Percentiles rank a stretch among this genome's conserved stretches.
phyloP scores from a whole-genome alignment of 768 basidiomycete species.

The Rhodosporidiobolus sp. region DNA sequence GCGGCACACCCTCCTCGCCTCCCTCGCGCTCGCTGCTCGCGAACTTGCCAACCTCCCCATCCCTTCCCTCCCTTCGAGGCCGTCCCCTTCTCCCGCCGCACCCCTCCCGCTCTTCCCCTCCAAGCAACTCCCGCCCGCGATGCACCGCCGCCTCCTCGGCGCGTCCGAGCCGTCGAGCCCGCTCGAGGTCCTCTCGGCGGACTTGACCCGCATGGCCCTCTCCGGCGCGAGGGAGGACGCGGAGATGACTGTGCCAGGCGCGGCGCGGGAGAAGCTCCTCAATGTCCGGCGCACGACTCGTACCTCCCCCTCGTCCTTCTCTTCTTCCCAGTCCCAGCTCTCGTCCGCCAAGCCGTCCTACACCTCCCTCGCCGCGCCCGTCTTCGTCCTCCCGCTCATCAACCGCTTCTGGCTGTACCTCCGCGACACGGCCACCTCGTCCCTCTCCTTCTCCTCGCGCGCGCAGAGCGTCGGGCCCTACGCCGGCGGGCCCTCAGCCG shows the following conservation, averaged over 20 bases:
- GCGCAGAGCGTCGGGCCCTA: constrained; percentile 45
- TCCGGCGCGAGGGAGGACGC: constrained; percentile 60
- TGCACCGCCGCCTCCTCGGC: constrained; percentile 65
- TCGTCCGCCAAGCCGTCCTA: constrained; percentile 48
- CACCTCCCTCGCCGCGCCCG: constrained; percentile 71
- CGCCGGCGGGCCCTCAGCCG: constrained; percentile 66
- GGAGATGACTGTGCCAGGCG: constrained; percentile 59
- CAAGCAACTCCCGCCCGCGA: constrained; percentile 66
- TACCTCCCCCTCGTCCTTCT: not conserved
- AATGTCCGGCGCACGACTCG: constrained; percentile 55
- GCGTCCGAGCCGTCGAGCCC: constrained; percentile 44
- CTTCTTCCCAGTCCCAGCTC: no score
- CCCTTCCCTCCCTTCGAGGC: not conserved
- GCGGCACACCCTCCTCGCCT: constrained; percentile 77
- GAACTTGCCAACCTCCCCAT: constrained; percentile 63
- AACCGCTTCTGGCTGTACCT: constrained; percentile 95
- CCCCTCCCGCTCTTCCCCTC: constrained; percentile 62
- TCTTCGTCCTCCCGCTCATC: constrained; percentile 82
- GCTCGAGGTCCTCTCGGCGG: constrained; percentile 63
- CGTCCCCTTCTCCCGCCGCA: not conserved
- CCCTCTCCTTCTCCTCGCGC: constrained; percentile 52
- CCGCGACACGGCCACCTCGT: constrained; percentile 69
- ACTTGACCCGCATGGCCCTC: constrained; percentile 63
- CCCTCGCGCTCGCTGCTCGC: constrained; percentile 77
- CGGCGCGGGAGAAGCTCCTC: constrained; percentile 71